Base-by-base conservation (phyloP, 352 stramenopile species). In the Phytopythium litorale region DNA sequence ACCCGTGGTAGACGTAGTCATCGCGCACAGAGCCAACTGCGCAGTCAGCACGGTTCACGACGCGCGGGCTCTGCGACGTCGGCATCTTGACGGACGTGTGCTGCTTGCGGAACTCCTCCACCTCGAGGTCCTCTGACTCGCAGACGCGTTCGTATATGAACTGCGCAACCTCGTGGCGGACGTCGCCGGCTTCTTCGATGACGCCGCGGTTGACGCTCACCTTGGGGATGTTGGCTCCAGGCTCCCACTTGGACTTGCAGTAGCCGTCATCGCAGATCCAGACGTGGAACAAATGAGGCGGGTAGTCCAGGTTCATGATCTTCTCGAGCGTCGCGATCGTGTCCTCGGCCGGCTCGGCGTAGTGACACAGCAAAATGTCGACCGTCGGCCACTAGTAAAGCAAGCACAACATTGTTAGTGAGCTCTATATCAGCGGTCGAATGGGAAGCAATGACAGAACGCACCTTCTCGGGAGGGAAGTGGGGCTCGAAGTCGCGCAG, bases 231-330 rank as follows among this genome's bases (percentile, higher is more conserved):
- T 57, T 40, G 13, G 73, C 75, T 15, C 78, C 76, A 13, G 65
- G 42, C 23, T 80, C 71, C 75, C 81, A 91, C 67, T 87, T 88
- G 62, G 81, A 70, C 40, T 89, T 87, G 46, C 79, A 89, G 58
- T 87, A 88, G 16, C 83, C 83, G 57, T 92, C 83, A 57, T 92
- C 83, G 57, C 81, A 90, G 52, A 91, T 88, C 70, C 79, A 89
- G 18, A 90, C 76, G 54, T 89, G 76, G 62, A 86, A 80, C 8
- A 91, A 63, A 42, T 92, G 72, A 18, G 77, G 76, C 35, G 83
- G 83, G 62, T 92, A 92, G 64, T 91, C 79, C 38, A 91, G 54
- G 56, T 81, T 87, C 70, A 91, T 85, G 56, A 88, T 88, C 54
- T 84, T 86, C 48, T 89, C 76, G 12, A 91, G 63, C 58, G 84